Percentiles rank a stretch among this genome's conserved stretches.
These are phyloP conservation scores for Venustampulla echinocandica DNA, from an alignment of 495 filamentous ascomycete species.

Conservation along the genomic window DNA sequence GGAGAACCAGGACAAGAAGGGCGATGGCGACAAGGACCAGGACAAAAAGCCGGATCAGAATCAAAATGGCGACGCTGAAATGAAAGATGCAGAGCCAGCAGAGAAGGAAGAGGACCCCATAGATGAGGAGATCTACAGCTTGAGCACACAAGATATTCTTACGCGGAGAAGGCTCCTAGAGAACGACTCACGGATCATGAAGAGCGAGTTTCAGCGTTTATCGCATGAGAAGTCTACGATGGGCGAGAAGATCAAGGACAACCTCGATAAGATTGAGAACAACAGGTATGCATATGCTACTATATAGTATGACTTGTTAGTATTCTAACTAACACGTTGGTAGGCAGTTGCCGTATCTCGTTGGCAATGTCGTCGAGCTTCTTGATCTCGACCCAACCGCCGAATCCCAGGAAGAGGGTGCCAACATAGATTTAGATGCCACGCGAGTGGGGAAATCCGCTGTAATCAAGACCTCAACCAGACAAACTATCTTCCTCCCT, in stretches of 20 bases:
- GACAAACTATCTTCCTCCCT: conserved; percentile 97
- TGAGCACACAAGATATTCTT: conserved; percentile 87
- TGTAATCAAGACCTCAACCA: conserved; percentile 99
- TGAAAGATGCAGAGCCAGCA: conserved; percentile 69
- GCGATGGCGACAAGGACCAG: conserved; percentile 62
- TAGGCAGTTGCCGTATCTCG: conserved; percentile 95
- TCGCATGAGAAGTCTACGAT: conserved; percentile 90
- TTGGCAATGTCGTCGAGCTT: conserved; percentile 96
- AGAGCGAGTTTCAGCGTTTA: conserved; percentile 89
- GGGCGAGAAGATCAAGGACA: conserved; percentile 98
- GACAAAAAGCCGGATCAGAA: conserved; percentile 57
- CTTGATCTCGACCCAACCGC: conserved; percentile 93
- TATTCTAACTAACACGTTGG: conserved; percentile 10
- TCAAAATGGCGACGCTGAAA: conserved; percentile 75
- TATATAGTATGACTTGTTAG: conserved; percentile 7
- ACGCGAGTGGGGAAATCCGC: conserved; percentile 95
- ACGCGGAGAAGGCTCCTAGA: conserved; percentile 82
- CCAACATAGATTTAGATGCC: conserved; percentile 96
- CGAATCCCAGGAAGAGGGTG: conserved; percentile 92
- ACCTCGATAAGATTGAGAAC: conserved; percentile 96
- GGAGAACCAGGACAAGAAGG: conserved; percentile 58
- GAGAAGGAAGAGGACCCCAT: conserved; percentile 75
- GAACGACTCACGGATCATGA: conserved; percentile 97
- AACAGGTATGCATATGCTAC: conserved; percentile 60
- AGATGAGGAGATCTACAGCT: conserved; percentile 82